A percentile compares a stretch with the other conserved stretches of the same genome.
phyloP scores from a whole-genome alignment of 2,329 filamentous ascomycete species.

The Cladosporium austrohemisphaericum region DNA sequence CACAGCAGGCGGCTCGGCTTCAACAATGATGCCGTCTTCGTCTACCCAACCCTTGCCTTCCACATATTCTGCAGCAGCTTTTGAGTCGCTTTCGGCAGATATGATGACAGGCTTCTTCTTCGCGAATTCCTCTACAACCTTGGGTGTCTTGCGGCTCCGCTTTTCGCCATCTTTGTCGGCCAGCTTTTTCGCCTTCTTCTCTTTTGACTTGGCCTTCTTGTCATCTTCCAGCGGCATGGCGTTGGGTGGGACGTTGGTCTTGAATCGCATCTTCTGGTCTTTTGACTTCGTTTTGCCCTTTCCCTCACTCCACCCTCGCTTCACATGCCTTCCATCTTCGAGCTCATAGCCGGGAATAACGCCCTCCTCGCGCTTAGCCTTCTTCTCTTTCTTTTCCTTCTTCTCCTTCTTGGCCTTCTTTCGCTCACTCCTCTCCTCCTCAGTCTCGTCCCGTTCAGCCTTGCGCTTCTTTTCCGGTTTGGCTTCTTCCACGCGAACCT shows the following conservation, averaged over 20 bases:
- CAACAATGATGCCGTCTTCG: slow-evolving; percentile 69
- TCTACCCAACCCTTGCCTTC: slow-evolving; percentile 89
- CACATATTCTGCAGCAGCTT: slow-evolving; percentile 60
- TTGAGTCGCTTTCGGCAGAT: slow-evolving; percentile 2
- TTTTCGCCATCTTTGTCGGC: slow-evolving; percentile 56
- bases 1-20: slow-evolving; percentile 43
- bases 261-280: slow-evolving; percentile 60
- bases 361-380: slow-evolving; percentile 43
- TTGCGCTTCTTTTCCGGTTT: slow-evolving; percentile 56
- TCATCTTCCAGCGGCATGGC: slow-evolving; percentile 55
- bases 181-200: slow-evolving; percentile 52
- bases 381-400: slow-evolving; percentile 47
- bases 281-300: slow-evolving; percentile 21
- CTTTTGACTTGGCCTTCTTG: slow-evolving; percentile 32
- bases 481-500: slow-evolving; percentile 80
- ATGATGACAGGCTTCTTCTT: slow-evolving; percentile 55
- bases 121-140: slow-evolving; percentile 82
- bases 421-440: slow-evolving; percentile 39
- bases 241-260: slow-evolving; percentile 64
- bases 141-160: slow-evolving; percentile 49
- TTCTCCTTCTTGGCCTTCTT: slow-evolving; percentile 55
- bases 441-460: slow-evolving; percentile 30
- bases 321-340: slow-evolving; percentile 70
- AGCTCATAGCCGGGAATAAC: slow-evolving; percentile 68
- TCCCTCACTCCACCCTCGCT: slow-evolving; percentile 79